phyloP scores from a whole-genome alignment of 345 rosid genomes.

The Populus euphratica region DNA sequence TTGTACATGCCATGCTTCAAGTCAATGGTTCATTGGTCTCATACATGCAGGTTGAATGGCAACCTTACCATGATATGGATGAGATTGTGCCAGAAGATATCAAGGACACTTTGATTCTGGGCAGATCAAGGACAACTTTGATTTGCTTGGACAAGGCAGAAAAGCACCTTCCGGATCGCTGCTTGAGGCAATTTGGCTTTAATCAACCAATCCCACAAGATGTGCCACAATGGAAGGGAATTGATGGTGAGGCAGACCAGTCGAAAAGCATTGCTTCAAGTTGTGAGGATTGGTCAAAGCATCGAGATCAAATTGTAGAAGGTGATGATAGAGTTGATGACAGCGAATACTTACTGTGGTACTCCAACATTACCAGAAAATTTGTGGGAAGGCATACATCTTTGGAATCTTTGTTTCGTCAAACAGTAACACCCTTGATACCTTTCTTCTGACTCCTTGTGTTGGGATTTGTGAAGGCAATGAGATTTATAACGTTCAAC shows the following conservation, averaged over 20 bases:
- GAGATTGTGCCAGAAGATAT: constrained; percentile 59
- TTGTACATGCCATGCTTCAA: neutral
- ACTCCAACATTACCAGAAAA: constrained; percentile 67
- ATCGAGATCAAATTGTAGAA: constrained; percentile 52
- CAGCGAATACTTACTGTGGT: constrained; percentile 74
- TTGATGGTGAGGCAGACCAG: constrained; percentile 81
- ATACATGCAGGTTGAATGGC: constrained; percentile 71
- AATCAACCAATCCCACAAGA: constrained; percentile 74
- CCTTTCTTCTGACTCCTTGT: neutral
- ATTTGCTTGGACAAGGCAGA: constrained; percentile 97
- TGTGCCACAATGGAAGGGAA: constrained; percentile 81
- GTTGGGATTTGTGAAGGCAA: neutral
- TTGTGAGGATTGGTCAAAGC: constrained; percentile 75
- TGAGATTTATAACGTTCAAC: neutral
- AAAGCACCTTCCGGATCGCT: constrained; percentile 94
- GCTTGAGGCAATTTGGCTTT: constrained; percentile 75
- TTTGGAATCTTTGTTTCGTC: constrained; percentile 74
- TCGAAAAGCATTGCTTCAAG: constrained; percentile 72
- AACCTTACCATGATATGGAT: constrained; percentile 66
- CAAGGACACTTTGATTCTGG: constrained; percentile 51
- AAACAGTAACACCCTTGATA: constrained; percentile 48
- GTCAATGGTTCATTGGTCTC: neutral
- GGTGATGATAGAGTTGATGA: constrained; percentile 62
- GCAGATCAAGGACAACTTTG: constrained; percentile 84
- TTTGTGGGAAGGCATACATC: constrained; percentile 82